Evolutionary conservation across 2,329 filamentous ascomycete species (phyloP), one percentile per base, ranked within the genome.

Genomic region (Penicillium paneum): DNA sequence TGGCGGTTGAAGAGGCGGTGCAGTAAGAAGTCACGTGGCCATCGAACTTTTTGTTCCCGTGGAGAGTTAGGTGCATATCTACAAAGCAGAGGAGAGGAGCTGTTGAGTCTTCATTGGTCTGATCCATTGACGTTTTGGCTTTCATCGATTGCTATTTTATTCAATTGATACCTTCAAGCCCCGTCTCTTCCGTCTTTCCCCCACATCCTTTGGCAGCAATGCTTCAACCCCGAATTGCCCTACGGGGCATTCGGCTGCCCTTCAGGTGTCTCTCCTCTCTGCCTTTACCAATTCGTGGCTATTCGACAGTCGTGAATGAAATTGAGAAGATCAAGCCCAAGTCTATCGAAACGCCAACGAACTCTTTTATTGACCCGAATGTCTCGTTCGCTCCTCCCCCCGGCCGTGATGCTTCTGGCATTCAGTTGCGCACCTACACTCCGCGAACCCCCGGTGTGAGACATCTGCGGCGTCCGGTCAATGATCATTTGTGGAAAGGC

Each of bases 401-500:
- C 3, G 66, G 71, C n/a, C 72, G 72, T 21, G 71, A 75, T 52
- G 71, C 76, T 28, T 64, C 62, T 39, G 75, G 70, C 56, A 65
- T 75, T 17, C 76, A 81, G 41, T 72, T 97, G 73, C 86, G 90
- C 66, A 94, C 89, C 50, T 99, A 97, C 75, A 97, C 90, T 73
- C 94, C 94, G 34, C 86, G 91, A 66, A 97, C 94, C 0, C 93
- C 93, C 12, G 94, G 94, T 82, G 75, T 96, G 55, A 87, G 94
- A 67, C 94, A 99, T 83, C 79, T 99, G 62, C 89, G 88, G 73
- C 85, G 94, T 40, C 91, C 94, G 13, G 87, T 97, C 75, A 97
- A 97, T 75, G 91, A 97, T 68, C 94, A 99, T 74, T 79, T 99
- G 42, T 97, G 91, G 91, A 97, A 96, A 76, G 94, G 94, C 55